Evolutionary conservation across 139 green algal species (phyloP).

Genomic region (Chlorella sorokiniana): DNA sequence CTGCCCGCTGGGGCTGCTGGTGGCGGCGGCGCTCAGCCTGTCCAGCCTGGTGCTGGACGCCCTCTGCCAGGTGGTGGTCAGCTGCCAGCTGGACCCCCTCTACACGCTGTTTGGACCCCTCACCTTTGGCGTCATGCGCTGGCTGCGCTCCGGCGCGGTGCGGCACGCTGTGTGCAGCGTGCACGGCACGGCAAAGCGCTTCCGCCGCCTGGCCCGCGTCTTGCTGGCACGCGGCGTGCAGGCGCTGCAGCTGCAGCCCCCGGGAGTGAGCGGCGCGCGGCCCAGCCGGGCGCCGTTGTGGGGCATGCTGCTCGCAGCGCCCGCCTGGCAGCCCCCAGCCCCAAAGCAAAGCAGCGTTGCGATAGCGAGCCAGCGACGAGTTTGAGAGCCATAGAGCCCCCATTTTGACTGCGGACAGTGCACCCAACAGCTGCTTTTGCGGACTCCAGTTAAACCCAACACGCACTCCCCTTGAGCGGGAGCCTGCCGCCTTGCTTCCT

Average conservation of each 20-base stretch:
- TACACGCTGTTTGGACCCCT: not conserved
- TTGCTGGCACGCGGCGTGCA: not conserved
- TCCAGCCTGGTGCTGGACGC: not conserved
- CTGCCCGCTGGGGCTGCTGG: not conserved
- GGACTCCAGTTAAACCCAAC: no score
- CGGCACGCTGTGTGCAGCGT: not conserved
- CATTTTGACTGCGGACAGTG: no score
- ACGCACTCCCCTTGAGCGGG: no score
- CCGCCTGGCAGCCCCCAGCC: no score
- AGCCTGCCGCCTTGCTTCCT: no score
- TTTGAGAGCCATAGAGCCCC: no score
- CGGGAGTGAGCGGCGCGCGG: not conserved
- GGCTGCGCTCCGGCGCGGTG: not conserved
- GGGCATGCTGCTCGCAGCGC: no score
- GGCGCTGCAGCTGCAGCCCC: not conserved
- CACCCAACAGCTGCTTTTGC: no score
- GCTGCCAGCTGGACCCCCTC: not conserved
- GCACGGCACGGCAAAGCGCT: conserved; percentile 1
- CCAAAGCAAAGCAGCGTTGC: no score
- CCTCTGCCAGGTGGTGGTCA: not conserved
- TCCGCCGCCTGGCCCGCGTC: not conserved
- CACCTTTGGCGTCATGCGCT: not conserved
- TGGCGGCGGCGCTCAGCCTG: not conserved
- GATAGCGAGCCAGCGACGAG: no score
- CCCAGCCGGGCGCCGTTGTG: no score